These are phyloP conservation scores for Didymella pomorum DNA, from an alignment of 2,329 filamentous ascomycete genomes.

Conservation along the genomic window DNA sequence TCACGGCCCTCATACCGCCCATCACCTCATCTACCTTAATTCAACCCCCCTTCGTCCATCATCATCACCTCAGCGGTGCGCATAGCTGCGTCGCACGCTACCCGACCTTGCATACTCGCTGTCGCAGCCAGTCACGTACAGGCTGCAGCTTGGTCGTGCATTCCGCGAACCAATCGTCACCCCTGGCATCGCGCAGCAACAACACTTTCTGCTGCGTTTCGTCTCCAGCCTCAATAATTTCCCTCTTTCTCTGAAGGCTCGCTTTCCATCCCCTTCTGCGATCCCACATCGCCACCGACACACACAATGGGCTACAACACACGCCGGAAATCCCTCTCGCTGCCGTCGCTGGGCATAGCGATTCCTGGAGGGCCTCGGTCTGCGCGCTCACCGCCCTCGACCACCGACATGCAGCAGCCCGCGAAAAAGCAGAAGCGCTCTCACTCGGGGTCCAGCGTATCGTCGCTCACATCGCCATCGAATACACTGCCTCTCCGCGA, in stretches of 20 bases:
- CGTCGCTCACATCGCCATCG: conserved; percentile 55
- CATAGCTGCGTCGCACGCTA: conserved; percentile 43
- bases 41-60: conserved; percentile 18
- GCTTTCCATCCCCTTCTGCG: conserved; percentile 17
- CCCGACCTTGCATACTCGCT: conserved; percentile 31
- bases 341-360: conserved; percentile 92
- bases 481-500: conserved; percentile 54
- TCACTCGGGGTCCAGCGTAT: conserved; percentile 62
- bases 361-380: conserved; percentile 65
- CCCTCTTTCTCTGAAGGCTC: conserved; percentile 21
- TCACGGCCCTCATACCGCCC: conserved; percentile 15
- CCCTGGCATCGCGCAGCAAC: conserved; percentile 44
- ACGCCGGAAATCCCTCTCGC: conserved; percentile 91
- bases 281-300: conserved; percentile 11
- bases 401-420: conserved; percentile 64
- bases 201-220: conserved; percentile 37
- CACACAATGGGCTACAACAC: conserved; percentile 90
- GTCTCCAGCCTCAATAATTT: conserved; percentile 40
- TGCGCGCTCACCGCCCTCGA: conserved; percentile 62
- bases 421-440: conserved; percentile 76
- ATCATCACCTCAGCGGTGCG: conserved; percentile 27
- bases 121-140: conserved; percentile 40
- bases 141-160: conserved; percentile 41
- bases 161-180: conserved; percentile 47
- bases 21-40: conserved; percentile 26